A percentile compares a stretch with the other conserved stretches of the same genome.
phyloP scores from a whole-genome alignment of 225 moss, liverwort and hornwort species.

The Pseudisothecium myosuroides region DNA sequence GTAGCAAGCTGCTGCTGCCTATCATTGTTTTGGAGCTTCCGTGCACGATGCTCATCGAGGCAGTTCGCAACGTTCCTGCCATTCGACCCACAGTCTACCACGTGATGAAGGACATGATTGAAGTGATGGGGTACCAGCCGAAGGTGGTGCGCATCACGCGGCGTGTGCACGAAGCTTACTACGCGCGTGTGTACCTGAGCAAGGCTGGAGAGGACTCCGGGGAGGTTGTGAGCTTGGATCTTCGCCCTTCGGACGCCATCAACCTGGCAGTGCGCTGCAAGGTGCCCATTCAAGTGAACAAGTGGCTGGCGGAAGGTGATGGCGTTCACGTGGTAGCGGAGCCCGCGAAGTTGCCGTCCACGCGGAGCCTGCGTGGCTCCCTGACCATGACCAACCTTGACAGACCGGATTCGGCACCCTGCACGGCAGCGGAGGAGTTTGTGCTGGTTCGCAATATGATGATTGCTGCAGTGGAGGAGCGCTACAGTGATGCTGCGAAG shows the following conservation, averaged over 20 bases:
- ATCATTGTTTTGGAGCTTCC: slow-evolving; percentile 66
- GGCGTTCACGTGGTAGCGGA: slow-evolving; percentile 79
- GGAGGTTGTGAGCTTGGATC: slow-evolving; percentile 72
- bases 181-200: slow-evolving; percentile 68
- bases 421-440: slow-evolving; percentile 70
- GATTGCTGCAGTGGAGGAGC: slow-evolving; percentile 90
- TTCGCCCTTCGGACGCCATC: slow-evolving; percentile 86
- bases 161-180: slow-evolving; percentile 87
- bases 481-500: slow-evolving; percentile 78
- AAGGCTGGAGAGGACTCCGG: slow-evolving; percentile 68
- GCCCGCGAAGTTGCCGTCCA: slow-evolving; percentile 37
- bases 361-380: slow-evolving; percentile 36
- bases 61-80: slow-evolving; percentile 79
- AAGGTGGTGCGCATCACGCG: slow-evolving; percentile 82
- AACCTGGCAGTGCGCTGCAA: slow-evolving; percentile 88
- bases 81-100: slow-evolving; percentile 87
- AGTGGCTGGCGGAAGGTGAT: slow-evolving; percentile 74
- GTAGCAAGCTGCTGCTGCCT: slow-evolving; percentile 20
- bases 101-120: slow-evolving; percentile 93
- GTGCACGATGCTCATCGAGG: slow-evolving; percentile 87
- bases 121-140: slow-evolving; percentile 78
- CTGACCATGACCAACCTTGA: slow-evolving; percentile 67
- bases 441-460: slow-evolving; percentile 82
- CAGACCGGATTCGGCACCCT: slow-evolving; percentile 48
- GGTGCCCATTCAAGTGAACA: slow-evolving; percentile 86